Evolutionary conservation across 257 asterid genomes (phyloP).

Genomic region (Echites panduratus): DNA sequence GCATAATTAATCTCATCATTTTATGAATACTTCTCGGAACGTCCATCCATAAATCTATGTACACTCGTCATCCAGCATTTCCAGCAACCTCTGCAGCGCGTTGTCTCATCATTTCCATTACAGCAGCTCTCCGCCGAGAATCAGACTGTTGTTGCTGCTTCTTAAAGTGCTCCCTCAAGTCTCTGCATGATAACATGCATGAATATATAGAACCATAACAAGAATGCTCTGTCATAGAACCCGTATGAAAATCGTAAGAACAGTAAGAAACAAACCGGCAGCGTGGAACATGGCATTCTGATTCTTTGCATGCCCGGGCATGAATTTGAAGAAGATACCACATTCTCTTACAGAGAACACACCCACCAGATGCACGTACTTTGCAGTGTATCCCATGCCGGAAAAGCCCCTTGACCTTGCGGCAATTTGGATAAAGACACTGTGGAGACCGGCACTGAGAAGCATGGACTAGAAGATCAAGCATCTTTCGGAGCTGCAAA

Average conservation of each 20-base stretch:
- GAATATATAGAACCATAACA: neutral
- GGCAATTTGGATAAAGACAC: slow-evolving; percentile 85
- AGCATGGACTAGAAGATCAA: slow-evolving; percentile 94
- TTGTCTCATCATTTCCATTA: slow-evolving; percentile 94
- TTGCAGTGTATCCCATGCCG: slow-evolving; percentile 89
- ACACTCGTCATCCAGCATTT: slow-evolving; percentile 44
- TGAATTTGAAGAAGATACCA: slow-evolving; percentile 99
- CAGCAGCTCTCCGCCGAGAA: slow-evolving; percentile 94
- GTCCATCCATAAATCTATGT: slow-evolving; percentile 15
- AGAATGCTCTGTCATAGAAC: neutral
- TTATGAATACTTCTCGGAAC: slow-evolving; percentile 1
- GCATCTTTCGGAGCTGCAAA: slow-evolving; percentile 94
- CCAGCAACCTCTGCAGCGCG: slow-evolving; percentile 90
- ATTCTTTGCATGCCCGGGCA: slow-evolving; percentile 94
- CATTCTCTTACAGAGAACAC: slow-evolving; percentile 90
- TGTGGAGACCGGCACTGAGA: slow-evolving; percentile 75
- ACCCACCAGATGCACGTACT: slow-evolving; percentile 87
- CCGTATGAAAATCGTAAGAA: neutral
- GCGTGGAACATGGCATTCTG: slow-evolving; percentile 87
- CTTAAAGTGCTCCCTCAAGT: slow-evolving; percentile 68
- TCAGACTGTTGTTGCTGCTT: slow-evolving; percentile 89
- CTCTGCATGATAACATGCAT: slow-evolving; percentile 40
- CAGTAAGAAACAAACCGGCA: slow-evolving; percentile 65
- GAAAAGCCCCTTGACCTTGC: slow-evolving; percentile 97
- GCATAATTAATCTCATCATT: slow-evolving; percentile 11